Conservation (phyloP, 2,329 filamentous ascomycete genomes). For the Neopestalotiopsis sp. region DNA sequence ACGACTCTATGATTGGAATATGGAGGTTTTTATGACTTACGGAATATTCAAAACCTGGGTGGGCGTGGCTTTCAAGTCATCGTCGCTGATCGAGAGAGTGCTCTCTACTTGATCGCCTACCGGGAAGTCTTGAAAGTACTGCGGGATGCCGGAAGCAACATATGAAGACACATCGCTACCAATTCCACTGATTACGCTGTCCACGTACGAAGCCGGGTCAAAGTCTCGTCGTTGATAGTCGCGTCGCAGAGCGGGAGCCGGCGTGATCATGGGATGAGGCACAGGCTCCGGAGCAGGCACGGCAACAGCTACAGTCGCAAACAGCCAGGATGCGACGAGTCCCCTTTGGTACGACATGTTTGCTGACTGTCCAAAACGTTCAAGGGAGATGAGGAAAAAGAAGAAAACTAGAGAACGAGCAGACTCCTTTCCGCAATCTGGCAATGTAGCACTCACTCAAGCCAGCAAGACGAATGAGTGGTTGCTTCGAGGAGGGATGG, state of each 20-base stretch:
- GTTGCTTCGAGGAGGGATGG: neutral
- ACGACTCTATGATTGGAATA: neutral
- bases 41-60: constrained; percentile 76
- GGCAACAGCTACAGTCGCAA: constrained; percentile 27
- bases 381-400: neutral
- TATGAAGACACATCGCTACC: constrained; percentile 64
- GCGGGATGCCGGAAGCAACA: constrained; percentile 67
- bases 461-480: neutral
- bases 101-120: constrained; percentile 65
- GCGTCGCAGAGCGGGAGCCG: constrained; percentile 48
- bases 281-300: constrained; percentile 29
- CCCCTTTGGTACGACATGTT: constrained; percentile 6
- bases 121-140: constrained; percentile 72
- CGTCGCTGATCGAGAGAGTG: constrained; percentile 63
- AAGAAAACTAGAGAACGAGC: neutral
- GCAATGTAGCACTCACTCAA: constrained; percentile 8
- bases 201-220: constrained; percentile 56
- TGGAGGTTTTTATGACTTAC: constrained; percentile 35
- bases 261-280: constrained; percentile 52
- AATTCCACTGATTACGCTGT: constrained; percentile 54
- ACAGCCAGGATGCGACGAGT: constrained; percentile 20
- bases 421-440: neutral
- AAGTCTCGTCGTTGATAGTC: constrained; percentile 33
- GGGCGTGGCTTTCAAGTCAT: constrained; percentile 65
- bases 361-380: neutral